phyloP scores from a whole-genome alignment of 768 basidiomycete genomes.

The Naganishia friedmannii region DNA sequence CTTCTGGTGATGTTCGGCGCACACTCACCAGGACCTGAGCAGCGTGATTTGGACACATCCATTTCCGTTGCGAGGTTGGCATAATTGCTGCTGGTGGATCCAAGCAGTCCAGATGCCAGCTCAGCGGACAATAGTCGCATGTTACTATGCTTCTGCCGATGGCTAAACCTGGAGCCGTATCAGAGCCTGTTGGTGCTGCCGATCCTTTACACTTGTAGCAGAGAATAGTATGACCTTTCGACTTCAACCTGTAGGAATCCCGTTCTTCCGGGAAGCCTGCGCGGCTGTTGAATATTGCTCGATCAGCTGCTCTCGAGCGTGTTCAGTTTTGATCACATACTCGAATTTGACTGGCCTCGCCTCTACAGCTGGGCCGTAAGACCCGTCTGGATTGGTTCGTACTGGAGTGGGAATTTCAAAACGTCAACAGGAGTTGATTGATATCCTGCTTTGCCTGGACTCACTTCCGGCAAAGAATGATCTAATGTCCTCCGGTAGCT shows the following conservation, averaged over 20 bases:
- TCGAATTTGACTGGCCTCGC: conserved; percentile 74
- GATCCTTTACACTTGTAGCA: conserved; percentile 88
- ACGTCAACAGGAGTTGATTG: neutral
- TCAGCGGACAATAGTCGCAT: conserved; percentile 89
- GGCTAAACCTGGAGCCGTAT: conserved; percentile 43
- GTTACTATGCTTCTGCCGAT: conserved; percentile 65
- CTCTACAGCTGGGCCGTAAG: conserved; percentile 77
- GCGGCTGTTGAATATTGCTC: conserved; percentile 57
- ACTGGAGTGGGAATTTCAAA: neutral
- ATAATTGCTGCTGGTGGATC: conserved; percentile 82
- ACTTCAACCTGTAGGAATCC: conserved; percentile 79
- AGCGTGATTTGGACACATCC: conserved; percentile 98
- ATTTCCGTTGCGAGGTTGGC: conserved; percentile 84
- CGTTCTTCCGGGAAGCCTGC: conserved; percentile 86
- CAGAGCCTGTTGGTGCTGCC: conserved; percentile 60
- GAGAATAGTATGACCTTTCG: conserved; percentile 77
- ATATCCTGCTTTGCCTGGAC: conserved; percentile 36
- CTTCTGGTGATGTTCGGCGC: conserved; percentile 10
- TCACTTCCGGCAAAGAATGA: conserved; percentile 81
- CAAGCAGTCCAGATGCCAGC: conserved; percentile 96
- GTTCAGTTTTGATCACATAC: conserved; percentile 53
- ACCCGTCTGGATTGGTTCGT: conserved; percentile 61
- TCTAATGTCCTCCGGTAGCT: conserved; percentile 79
- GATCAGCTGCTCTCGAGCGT: conserved; percentile 16
- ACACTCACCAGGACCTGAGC: conserved; percentile 56